Percentiles rank a stretch among this genome's conserved stretches.
Conservation (phyloP, 371 early-diverging fungal species). For the Aphelidium insulamus region DNA sequence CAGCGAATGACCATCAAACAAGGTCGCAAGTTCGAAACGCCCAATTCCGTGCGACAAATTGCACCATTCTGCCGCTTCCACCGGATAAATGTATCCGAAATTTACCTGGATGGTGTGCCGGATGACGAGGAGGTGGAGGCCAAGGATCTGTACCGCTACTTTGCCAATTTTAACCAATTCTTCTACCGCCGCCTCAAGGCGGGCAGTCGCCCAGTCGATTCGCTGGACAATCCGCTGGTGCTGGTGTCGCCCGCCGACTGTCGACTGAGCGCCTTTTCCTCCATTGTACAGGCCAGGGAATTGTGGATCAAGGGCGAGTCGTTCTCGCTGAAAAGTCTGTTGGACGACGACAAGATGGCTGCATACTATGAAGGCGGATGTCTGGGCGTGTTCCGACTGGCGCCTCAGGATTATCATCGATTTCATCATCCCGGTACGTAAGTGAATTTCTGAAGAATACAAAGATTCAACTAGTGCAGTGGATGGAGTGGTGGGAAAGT, state of each 20-base stretch:
- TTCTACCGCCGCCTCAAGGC: conserved; percentile 66
- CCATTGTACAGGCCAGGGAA: conserved; percentile 36
- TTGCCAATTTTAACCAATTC: conserved; percentile 64
- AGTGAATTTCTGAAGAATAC: neutral
- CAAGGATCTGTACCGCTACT: conserved; percentile 31
- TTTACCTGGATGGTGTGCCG: conserved; percentile 17
- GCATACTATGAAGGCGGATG: conserved; percentile 33
- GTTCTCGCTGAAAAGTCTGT: conserved; percentile 34
- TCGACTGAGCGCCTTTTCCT: conserved; percentile 44
- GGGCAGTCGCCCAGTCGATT: conserved; percentile 31
- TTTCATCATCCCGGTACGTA: conserved; percentile 55
- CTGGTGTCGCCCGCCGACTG: conserved; percentile 60
- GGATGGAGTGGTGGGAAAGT: conserved; percentile 35
- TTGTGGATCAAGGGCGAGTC: conserved; percentile 72
- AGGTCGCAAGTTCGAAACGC: conserved; percentile 50
- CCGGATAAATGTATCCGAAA: conserved; percentile 7
- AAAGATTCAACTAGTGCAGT: conserved; percentile 14
- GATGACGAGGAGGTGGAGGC: conserved; percentile 39
- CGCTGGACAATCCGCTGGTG: conserved; percentile 32
- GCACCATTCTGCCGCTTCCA: conserved; percentile 54
- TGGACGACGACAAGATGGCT: conserved; percentile 25
- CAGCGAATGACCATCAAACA: conserved; percentile 40
- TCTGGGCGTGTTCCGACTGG: conserved; percentile 52
- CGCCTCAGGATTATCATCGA: conserved; percentile 78
- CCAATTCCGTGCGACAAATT: conserved; percentile 40